Base-by-base conservation (phyloP, 2,329 filamentous ascomycete species). In the Fusarium guadeloupense region DNA sequence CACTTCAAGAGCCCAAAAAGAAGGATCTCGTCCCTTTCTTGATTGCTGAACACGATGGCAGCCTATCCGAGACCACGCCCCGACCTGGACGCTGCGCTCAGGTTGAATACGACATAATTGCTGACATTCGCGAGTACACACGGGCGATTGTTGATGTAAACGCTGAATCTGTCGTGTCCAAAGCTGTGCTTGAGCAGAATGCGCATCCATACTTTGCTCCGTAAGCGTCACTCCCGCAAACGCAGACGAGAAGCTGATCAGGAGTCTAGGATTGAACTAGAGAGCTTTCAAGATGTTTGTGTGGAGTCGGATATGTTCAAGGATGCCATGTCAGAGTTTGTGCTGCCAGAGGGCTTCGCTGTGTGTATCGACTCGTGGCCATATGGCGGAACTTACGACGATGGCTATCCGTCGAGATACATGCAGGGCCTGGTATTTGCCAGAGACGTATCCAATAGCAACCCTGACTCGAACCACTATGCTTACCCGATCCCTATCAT, bases 341-440 rank as follows among this genome's bases (percentile, higher is more conserved):
- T 69, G 5, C 69, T 84, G 12, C 81, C 81, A 5, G 74, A 79
- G 23, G 76, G 77, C 63, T 80, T 81, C 45, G 60, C 68, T 30
- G 68, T 81, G 44, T 74, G 73, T 13, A 80, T 82, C 61, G 80
- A 82, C 85, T 59, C 84, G 0, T 93, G 89, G 90, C 91, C 91
- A 31, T 93, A 92, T 60, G 80, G 80, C 12, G 78, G 78, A 3
- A 72, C 74, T 1, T 76, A 79, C 46, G 67, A 69, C 5, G 78
- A 78, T 41, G 71, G 71, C 3, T 46, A 54, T 13, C 30, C 42
- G 8, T 55, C 48, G 6, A 77, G 80, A 14, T 77, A 76, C 47
- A 81, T 84, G 77, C 80, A 83, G 42, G 82, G 80, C 34, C 74
- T 84, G 2, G 77, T 83, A 35, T 84, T 81, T 63, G 79, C 78